Base-by-base conservation (phyloP, 2,329 filamentous ascomycete genomes). In the Alternaria novae-zelandiae region DNA sequence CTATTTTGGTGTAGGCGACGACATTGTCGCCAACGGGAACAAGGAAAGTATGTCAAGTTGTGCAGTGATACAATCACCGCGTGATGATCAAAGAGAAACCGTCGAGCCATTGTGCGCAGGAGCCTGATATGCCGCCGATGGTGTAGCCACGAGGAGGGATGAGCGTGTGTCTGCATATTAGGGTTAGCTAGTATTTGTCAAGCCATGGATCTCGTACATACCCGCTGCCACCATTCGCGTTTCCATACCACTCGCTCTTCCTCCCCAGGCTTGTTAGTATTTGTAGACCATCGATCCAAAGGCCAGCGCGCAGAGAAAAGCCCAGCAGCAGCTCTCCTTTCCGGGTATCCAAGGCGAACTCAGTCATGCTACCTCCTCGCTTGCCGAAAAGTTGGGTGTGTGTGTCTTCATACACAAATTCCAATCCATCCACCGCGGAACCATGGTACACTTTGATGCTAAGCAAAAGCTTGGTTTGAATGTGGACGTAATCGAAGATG, bases 391-490 rank as follows among this genome's bases (percentile, higher is more conserved):
- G 79, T 76, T 97, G 93, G 58, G 86, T 91, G 1, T 92, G 91
- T 15, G 88, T 86, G 78, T 98, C 94, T 74, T 98, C 95, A 75
- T 97, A 98, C 63, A 92, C 85, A 79, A 99, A 98, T 78, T 98
- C 95, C 20, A 99, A 80, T 0, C 96, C 96, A 77, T 97, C 91
- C 12, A 98, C 76, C 5, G 90, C 90, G 62, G 85, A 83, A 2
- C 92, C 93, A 71, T 93, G 90, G 74, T 94, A 96, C 13, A 97
- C 85, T 63, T 89, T 87, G 60, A 97, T 86, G 6, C 88, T 88
- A 1, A 89, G 90, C 66, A 98, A 83, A 28, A 97, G 86, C 66
- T 94, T 91, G 30, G 88, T 91, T 66, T 89, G 87, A 12, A 78
- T 76, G 57, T 78, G 68, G 13, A 89, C 87, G 74, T 90, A 92